Conservation (phyloP, 2,329 filamentous ascomycete genomes). For the Calonectria ilicicola region DNA sequence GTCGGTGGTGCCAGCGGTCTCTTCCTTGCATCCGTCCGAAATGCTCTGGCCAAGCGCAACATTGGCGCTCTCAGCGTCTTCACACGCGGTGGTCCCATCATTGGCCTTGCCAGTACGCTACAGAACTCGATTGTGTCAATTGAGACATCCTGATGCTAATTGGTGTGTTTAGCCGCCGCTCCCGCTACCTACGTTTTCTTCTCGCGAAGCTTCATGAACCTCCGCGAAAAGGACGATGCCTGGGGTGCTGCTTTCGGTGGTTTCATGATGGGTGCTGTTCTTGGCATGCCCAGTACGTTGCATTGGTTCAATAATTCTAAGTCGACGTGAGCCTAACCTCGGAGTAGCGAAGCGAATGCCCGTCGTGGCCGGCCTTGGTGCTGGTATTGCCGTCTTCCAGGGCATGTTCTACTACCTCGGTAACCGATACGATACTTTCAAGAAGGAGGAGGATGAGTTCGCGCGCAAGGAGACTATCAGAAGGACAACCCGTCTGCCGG, state of each 20-base stretch:
- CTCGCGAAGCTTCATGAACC: conserved; percentile 81
- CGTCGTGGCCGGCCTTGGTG: conserved; percentile 76
- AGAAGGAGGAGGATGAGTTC: conserved; percentile 75
- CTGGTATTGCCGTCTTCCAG: conserved; percentile 66
- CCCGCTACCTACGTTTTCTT: conserved; percentile 84
- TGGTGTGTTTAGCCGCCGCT: conserved; percentile 61
- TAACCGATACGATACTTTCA: conserved; percentile 64
- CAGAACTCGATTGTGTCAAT: conserved; percentile 25
- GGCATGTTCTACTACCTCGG: conserved; percentile 77
- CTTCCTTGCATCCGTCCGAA: conserved; percentile 83
- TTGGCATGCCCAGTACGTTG: conserved; percentile 79
- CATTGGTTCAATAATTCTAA: conserved; percentile 11
- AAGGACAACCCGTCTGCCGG: conserved; percentile 78
- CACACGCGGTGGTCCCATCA: conserved; percentile 80
- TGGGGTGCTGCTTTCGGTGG: conserved; percentile 82
- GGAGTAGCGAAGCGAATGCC: conserved; percentile 67
- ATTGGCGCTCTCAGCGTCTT: conserved; percentile 85
- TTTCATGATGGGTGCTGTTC: conserved; percentile 78
- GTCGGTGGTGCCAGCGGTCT: conserved; percentile 77
- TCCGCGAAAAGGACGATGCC: conserved; percentile 85
- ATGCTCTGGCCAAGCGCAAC: conserved; percentile 86
- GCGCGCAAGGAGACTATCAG: conserved; percentile 80
- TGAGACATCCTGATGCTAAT: conserved; percentile 34
- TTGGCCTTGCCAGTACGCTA: conserved; percentile 60
- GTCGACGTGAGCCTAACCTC: conserved; percentile 27